Evolutionary conservation across 768 basidiomycete species (phyloP), one percentile per base, ranked within the genome.

Genomic region (Pleurotus citrinopileatus): DNA sequence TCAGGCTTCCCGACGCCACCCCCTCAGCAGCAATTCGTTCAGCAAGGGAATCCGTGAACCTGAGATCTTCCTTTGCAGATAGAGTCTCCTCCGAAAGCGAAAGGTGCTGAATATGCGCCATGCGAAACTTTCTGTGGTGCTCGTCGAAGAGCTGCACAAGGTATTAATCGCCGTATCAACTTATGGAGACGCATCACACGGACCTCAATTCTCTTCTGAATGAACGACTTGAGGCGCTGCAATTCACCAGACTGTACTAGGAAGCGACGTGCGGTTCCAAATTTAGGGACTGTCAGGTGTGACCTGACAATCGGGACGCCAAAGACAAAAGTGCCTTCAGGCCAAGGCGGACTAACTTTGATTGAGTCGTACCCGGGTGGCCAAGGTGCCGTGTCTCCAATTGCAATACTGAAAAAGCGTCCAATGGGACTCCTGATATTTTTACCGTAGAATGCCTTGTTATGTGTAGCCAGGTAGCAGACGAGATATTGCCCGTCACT

Each of bases 381-480:
- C 70, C 70, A 70, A 26, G 55, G 52, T 12, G 62, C 62, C 26
- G 57, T 59, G 22, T 60, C 56, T 42, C 69, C 69, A 38, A 74
- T 62, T 26, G 73, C 71, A 42, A 75, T 58, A 17, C 69, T 67
- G 57, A 74, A 75, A 47, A 62, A 60, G 29, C 61, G 65, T 10
- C 60, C 66, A 13, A 70, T 52, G 25, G 61, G 61, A 36, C 60
- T 56, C 19, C 38, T 51, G 9, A 72, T 59, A 40, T 65, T 56
- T 4, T 60, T 52, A 23, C 58, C 59, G 38, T 52, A 54, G 36
- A 55, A 64, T 4, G 65, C 65, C 4, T 63, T 57, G 4, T 69
- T 67, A 38, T 68, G 72, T 19, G 73, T 70, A 23, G 71, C 67
- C 55, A 73, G 57, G 42, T 67, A 65, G 54, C 71, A 75, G 46